Percentiles rank a stretch among this genome's conserved stretches.
phyloP scores from a whole-genome alignment of 805 yeast species.

The Monosporozyma solicola region DNA sequence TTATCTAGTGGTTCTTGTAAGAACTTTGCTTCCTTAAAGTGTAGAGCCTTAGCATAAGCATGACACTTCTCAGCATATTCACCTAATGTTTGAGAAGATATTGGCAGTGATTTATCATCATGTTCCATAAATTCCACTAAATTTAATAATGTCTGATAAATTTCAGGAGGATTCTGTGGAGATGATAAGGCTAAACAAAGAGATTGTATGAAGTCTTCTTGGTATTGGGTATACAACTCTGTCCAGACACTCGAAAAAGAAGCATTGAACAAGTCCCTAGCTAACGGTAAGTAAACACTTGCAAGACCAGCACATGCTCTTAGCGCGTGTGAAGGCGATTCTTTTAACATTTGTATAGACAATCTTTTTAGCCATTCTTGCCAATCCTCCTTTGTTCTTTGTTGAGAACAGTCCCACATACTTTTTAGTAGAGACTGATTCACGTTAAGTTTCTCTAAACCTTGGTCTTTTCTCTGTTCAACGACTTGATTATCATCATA shows the following conservation, averaged over 20 bases:
- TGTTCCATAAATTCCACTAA: conserved; percentile 94
- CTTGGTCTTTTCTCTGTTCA: conserved; percentile 23
- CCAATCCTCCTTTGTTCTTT: conserved; percentile 90
- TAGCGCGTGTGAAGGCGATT: conserved; percentile 86
- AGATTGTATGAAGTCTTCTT: conserved; percentile 78
- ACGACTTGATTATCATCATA: conserved; percentile 27
- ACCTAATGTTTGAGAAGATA: conserved; percentile 76
- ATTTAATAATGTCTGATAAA: conserved; percentile 77
- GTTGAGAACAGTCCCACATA: conserved; percentile 88
- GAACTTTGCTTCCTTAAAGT: conserved; percentile 89
- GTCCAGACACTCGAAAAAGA: conserved; percentile 92
- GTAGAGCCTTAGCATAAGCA: conserved; percentile 93
- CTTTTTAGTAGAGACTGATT: conserved; percentile 54
- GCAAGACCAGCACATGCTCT: conserved; percentile 88
- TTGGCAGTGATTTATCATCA: conserved; percentile 86
- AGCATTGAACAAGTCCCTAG: conserved; percentile 82
- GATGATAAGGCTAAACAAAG: conserved; percentile 79
- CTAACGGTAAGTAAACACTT: conserved; percentile 72
- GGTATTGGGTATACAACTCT: conserved; percentile 78
- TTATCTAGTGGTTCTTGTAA: conserved; percentile 79
- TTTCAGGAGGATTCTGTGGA: conserved; percentile 88
- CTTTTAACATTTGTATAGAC: conserved; percentile 73
- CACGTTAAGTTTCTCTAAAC: conserved; percentile 53
- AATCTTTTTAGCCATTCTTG: conserved; percentile 87
- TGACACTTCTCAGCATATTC: conserved; percentile 89